Evolutionary conservation across 2,329 filamentous ascomycete genomes (phyloP), one percentile per base, ranked within the genome.

Genomic region (Epicoccum nigrum): DNA sequence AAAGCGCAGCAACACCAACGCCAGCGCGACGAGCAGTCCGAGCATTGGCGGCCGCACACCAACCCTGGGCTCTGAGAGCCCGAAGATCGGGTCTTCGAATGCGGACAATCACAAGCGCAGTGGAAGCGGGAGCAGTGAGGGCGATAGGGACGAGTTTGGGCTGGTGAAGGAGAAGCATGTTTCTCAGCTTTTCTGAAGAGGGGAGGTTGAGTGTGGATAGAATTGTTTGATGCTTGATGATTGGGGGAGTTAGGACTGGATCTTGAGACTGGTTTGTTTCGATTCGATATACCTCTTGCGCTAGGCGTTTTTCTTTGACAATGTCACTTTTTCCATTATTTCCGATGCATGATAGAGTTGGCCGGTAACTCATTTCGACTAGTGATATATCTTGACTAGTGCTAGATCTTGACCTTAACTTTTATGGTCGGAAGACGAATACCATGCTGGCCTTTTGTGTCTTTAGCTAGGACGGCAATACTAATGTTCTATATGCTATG

Each of bases 21-120:
- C 51, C n/a, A 50, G 45, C 15, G 35, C 21, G 2, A 9, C 41
- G 8, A 54, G 51, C 9, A 54, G 51, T 15, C 51, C 51, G 2
- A 44, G 45, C 25, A 54, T 54, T 27, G 51, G 51, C 1, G 51
- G 46, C 1, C 25, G 44, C 4, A 54, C 44, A 11, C 51, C 46
- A 6, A 54, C 41, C 2, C 11, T 54, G 13, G 46, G 51, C 13
- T 35, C 19, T 3, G 35, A 39, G 19, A 54, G 41, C 8, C 46
- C 51, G 3, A 50, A 37, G 39, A 16, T 51, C 8, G 46, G 41
- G 11, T 42, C 45, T 16, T 37, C 33, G 3, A 51, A 49, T 15
- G 35, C 25, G 3, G 28, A 54, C 4, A 15, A 5, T 3, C 51
- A 54, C n/a, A 54, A 54, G 30, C 43, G 51, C 12, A 54, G 45